phyloP scores from a whole-genome alignment of 495 filamentous ascomycete genomes.

The Aspergillus heteromorphus region DNA sequence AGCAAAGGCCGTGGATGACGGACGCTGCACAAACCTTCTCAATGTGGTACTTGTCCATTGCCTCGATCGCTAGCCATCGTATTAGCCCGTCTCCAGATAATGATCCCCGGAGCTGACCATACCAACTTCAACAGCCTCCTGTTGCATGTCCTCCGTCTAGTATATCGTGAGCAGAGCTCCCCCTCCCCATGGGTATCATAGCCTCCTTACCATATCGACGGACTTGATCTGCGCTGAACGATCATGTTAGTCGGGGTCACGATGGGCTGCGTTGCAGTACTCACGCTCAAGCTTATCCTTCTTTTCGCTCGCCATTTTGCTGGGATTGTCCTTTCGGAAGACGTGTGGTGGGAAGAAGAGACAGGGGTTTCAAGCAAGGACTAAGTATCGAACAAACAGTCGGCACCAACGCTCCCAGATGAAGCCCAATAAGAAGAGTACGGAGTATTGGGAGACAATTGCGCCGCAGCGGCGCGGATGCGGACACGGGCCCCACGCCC shows the following conservation, averaged over 20 bases:
- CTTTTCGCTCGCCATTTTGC: slow-evolving; percentile 51
- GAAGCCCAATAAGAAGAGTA: not conserved
- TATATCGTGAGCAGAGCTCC: slow-evolving; percentile 11
- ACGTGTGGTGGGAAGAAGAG: not conserved
- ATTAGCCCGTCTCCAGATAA: slow-evolving; percentile 17
- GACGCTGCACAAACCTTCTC: slow-evolving; percentile 64
- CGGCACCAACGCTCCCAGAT: not conserved
- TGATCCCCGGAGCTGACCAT: slow-evolving; percentile 30
- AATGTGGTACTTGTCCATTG: slow-evolving; percentile 86
- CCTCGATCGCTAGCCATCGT: slow-evolving; percentile 67
- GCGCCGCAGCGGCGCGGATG: slow-evolving; percentile 18
- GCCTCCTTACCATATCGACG: slow-evolving; percentile 80
- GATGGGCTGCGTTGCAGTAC: slow-evolving; percentile 15
- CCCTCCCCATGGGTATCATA: too few relatives aligned
- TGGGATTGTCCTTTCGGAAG: not conserved
- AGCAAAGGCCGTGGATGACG: slow-evolving; percentile 11
- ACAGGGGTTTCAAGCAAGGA: not conserved
- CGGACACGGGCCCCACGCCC: slow-evolving; percentile 9
- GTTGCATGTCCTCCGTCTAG: slow-evolving; percentile 94
- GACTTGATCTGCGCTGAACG: slow-evolving; percentile 86
- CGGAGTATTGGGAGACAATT: slow-evolving; percentile 6
- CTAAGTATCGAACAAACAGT: not conserved
- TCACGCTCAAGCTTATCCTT: slow-evolving; percentile 68
- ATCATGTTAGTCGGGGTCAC: slow-evolving; percentile 24
- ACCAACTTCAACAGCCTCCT: slow-evolving; percentile 91